Conservation (phyloP, 805 yeast genomes). For the Metschnikowia drakensbergensis region DNA sequence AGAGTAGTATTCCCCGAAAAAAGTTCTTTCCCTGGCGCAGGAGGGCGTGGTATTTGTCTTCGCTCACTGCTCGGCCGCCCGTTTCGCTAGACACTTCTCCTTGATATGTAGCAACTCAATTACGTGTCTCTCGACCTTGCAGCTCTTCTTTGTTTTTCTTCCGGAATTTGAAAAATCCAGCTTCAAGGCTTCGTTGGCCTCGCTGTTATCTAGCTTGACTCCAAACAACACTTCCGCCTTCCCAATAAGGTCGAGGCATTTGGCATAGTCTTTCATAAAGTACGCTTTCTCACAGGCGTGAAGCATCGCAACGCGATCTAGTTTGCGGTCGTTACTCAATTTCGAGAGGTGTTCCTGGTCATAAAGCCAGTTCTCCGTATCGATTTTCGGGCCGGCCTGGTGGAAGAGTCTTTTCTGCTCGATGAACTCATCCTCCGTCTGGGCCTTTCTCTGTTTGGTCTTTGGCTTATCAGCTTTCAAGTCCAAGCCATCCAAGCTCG, state of each 20-base stretch:
- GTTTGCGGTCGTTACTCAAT: slow-evolving; percentile 38
- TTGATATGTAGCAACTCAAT: slow-evolving; percentile 48
- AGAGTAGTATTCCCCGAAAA: too few species aligned
- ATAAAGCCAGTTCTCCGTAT: slow-evolving; percentile 44
- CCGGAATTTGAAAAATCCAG: slow-evolving; percentile 21
- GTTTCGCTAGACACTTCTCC: slow-evolving; percentile 28
- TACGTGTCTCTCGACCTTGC: slow-evolving; percentile 46
- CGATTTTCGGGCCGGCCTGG: slow-evolving; percentile 54
- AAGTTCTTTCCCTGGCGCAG: too few species aligned
- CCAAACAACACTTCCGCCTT: slow-evolving; percentile 33
- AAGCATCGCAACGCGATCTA: slow-evolving; percentile 51
- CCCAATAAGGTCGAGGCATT: slow-evolving; percentile 47
- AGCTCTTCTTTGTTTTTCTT: slow-evolving; percentile 25
- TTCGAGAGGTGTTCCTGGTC: slow-evolving; percentile 23
- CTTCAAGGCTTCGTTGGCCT: slow-evolving; percentile 20
- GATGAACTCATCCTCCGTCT: slow-evolving; percentile 59
- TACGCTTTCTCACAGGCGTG: slow-evolving; percentile 64
- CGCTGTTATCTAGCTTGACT: slow-evolving; percentile 21
- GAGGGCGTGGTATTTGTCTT: too few species aligned
- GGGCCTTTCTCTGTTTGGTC: slow-evolving; percentile 54
- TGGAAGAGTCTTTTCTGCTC: slow-evolving; percentile 50
- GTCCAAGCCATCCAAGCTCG: background rate
- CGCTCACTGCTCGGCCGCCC: background rate
- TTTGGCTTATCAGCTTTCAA: slow-evolving; percentile 7
- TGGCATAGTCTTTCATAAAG: slow-evolving; percentile 47